These are phyloP conservation scores for Zalaria obscura DNA, from an alignment of 2,329 filamentous ascomycete genomes.

Conservation along the genomic window DNA sequence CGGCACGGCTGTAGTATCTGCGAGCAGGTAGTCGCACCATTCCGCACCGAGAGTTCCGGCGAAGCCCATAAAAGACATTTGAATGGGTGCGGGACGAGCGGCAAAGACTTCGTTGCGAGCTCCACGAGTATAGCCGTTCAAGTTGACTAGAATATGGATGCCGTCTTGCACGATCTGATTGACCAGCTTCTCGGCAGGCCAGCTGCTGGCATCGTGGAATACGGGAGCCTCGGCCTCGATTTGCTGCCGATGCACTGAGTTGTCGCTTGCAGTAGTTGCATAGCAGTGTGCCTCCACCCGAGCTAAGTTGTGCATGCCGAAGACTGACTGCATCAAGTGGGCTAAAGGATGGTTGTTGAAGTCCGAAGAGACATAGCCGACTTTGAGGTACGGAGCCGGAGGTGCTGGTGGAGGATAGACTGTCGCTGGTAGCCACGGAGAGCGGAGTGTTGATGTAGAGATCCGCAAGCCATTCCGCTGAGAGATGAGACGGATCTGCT, in stretches of 20 bases:
- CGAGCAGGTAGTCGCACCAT: constrained; percentile 96
- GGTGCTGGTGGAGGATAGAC: constrained; percentile 79
- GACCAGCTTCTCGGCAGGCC: constrained; percentile 73
- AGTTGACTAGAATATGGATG: constrained; percentile 88
- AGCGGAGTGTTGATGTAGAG: constrained; percentile 73
- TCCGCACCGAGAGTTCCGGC: constrained; percentile 90
- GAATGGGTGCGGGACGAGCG: constrained; percentile 81
- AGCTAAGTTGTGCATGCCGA: constrained; percentile 66
- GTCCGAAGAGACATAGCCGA: constrained; percentile 94
- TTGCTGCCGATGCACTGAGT: constrained; percentile 75
- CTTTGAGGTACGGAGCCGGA: constrained; percentile 68
- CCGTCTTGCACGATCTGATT: constrained; percentile 74
- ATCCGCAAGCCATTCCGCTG: constrained; percentile 90
- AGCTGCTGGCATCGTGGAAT: constrained; percentile 76
- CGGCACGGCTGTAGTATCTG: constrained; percentile 78
- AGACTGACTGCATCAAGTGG: constrained; percentile 97
- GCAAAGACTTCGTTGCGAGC: constrained; percentile 97
- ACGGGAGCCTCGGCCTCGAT: constrained; percentile 87
- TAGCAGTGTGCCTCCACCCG: constrained; percentile 85
- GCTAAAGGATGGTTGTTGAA: constrained; percentile 98
- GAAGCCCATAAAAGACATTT: constrained; percentile 99
- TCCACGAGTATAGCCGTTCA: constrained; percentile 95
- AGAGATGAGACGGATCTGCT: constrained; percentile 84
- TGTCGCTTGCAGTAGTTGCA: constrained; percentile 83
- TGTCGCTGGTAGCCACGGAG: constrained; percentile 69